Percentiles rank a stretch among this genome's conserved stretches.
phyloP scores from a whole-genome alignment of 2,329 filamentous ascomycete species.

The Alternaria tenuissima region DNA sequence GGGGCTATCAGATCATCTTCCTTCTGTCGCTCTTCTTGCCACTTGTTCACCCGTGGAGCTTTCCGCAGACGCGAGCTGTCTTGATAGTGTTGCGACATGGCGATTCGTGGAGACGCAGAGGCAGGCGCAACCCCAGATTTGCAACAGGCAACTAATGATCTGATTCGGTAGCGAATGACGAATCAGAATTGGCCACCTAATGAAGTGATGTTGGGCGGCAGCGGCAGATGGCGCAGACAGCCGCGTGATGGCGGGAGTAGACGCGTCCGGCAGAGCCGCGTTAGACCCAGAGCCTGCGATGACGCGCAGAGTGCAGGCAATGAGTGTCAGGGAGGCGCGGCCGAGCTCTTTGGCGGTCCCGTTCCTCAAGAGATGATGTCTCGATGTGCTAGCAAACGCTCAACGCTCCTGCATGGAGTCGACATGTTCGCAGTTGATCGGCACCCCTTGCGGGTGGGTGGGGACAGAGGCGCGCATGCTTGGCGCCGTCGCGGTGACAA shows the following conservation, averaged over 20 bases:
- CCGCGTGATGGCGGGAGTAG: neutral
- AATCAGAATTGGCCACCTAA: neutral
- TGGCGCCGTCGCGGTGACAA: neutral
- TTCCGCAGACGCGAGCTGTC: neutral
- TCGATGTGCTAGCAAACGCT: neutral
- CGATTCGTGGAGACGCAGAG: neutral
- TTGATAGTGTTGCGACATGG: constrained; percentile 3
- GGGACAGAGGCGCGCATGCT: neutral
- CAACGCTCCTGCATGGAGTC: neutral
- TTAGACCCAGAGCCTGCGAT: neutral
- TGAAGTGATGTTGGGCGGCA: neutral
- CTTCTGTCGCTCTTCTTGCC: constrained; percentile 9
- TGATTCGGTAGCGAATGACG: neutral
- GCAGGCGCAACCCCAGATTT: neutral
- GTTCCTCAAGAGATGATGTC: too few relatives aligned
- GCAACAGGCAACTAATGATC: neutral
- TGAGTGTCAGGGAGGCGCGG: neutral
- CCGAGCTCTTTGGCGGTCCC: neutral
- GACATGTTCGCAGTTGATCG: constrained; percentile 1
- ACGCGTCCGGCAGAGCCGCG: neutral
- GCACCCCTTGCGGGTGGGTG: neutral
- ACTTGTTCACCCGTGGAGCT: neutral
- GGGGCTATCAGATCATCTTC: constrained; percentile 22
- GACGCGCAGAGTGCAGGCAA: neutral
- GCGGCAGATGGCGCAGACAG: neutral